Evolutionary conservation across 2,329 filamentous ascomycete genomes (phyloP), one percentile per base, ranked within the genome.

Genomic region (Fusarium lateritium): DNA sequence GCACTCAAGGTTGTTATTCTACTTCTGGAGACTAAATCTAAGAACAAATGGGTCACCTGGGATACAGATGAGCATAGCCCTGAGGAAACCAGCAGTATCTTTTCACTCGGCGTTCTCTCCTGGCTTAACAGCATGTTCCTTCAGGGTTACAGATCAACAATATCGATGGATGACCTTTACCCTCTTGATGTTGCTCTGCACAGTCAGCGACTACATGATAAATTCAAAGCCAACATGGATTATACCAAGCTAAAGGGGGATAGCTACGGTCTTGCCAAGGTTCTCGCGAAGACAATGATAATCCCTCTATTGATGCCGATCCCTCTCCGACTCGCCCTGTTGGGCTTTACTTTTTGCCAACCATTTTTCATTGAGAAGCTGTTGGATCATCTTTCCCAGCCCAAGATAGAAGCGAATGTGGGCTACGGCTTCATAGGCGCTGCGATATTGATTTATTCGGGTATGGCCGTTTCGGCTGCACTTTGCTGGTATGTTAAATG

Each of bases 391-490:
- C 73, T 83, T 14, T 62, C 67, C 24, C 39, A 70, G 4, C 66
- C 76, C 6, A 54, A 69, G 7, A 57, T 64, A 0, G 19, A 50
- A 1, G 55, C 66, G 0, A 78, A 77, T 34, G 56, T 73, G n/a
- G 77, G 80, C 3, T 82, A 81, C 62, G 82, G 82, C 0, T 76
- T 83, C 8, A 81, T 84, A 14, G 82, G 79, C 3, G 81, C 80
- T 6, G 73, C 75, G 0, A 60, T 78, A 4, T 49, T 83, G 3
- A 78, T 82, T 4, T 84, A 83, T 62, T 17, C 63, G 1, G 78
- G 80, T n/a, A 79, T 83, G 19, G 79, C 82, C 5, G n/a, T 83
- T 6, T 80, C 80, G 1, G 73, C 70, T 2, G 77, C 78, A 1
- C 65, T 82, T 22, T 83, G 79, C 67, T 75, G 70, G 59, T 83